phyloP scores from a whole-genome alignment of 2,329 filamentous ascomycete genomes.

The Cladophialophora immunda region DNA sequence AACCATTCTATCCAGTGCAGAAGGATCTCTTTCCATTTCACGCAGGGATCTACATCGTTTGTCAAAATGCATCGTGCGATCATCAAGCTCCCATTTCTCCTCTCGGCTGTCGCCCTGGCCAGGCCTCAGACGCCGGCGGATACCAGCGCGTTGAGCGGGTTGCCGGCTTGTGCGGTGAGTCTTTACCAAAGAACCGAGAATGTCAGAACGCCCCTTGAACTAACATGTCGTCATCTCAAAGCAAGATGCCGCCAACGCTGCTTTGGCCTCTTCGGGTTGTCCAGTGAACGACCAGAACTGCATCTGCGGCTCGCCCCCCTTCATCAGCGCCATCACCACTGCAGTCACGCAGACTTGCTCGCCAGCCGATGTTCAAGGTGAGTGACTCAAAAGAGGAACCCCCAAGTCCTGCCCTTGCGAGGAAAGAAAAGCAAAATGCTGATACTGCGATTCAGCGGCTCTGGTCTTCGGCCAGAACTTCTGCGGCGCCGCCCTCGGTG shows the following conservation, averaged over 20 bases:
- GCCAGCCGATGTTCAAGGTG: slow-evolving; percentile 29
- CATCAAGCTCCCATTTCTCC: slow-evolving; percentile 22
- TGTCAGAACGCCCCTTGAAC: neutral
- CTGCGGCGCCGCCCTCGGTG: slow-evolving; percentile 27
- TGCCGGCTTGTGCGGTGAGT: slow-evolving; percentile 37
- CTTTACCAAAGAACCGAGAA: neutral
- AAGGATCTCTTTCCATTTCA: neutral
- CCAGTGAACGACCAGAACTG: slow-evolving; percentile 25
- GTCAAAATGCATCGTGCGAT: slow-evolving; percentile 25
- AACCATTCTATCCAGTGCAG: neutral
- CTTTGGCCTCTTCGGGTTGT: slow-evolving; percentile 31
- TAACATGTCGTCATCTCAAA: slow-evolving; percentile 9
- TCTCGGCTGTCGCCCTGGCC: slow-evolving; percentile 24
- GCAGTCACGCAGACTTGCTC: slow-evolving; percentile 30
- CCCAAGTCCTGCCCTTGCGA: neutral
- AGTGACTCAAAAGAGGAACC: neutral
- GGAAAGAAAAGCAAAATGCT: neutral
- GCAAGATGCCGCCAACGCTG: slow-evolving; percentile 29
- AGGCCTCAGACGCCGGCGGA: slow-evolving; percentile 25
- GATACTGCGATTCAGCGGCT: slow-evolving; percentile 21
- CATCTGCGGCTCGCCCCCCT: slow-evolving; percentile 32
- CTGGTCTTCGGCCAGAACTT: slow-evolving; percentile 26
- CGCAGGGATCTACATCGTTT: neutral
- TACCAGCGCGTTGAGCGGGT: slow-evolving; percentile 24
- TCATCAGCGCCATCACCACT: slow-evolving; percentile 33